Evolutionary conservation across 495 filamentous ascomycete species (phyloP), one percentile per base, ranked within the genome.

Genomic region (Hypoxylon intermedium): DNA sequence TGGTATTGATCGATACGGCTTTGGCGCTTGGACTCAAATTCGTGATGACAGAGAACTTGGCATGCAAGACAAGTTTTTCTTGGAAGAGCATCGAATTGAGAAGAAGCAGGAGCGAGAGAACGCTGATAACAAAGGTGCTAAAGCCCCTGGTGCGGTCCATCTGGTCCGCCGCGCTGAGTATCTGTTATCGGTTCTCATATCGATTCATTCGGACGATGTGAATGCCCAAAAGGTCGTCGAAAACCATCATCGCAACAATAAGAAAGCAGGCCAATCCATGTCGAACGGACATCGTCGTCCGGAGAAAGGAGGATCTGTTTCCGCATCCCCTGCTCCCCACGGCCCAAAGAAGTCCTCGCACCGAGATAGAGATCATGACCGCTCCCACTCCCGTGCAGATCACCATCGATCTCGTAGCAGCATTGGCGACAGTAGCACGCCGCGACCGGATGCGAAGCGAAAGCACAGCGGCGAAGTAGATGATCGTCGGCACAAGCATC

Each of bases 11-110:
- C 83, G 89, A 34, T 93, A 98, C 70, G 94, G 94, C 1, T 97
- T 95, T 70, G 94, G 94, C 48, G 91, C 92, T 13, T 99, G 94
- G 94, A 80, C 84, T 2, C 84, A 89, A 56, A 98, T 99, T 65
- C 86, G 93, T 7, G 95, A 98, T 63, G 94, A 99, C 67, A 79
- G 84, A 4, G 92, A 97, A 46, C 83, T 99, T 13, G 87, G 82
- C 3, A 87, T 99, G 75, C 79, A 80, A 2, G 94, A 97, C 60
- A 98, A 97, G 69, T 92, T 98, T 71, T 99, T 95, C 77, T 72
- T 99, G 5, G 94, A 99, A 71, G 94, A 99, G 68, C 93, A 97
- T 70, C 89, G 93, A n/a, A 93, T 97, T 18, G 95, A 93, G 70
- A 90, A 95, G 72, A 98, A 98, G 67, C 93, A 92, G 59, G 91